Evolutionary conservation across 768 basidiomycete species (phyloP).

Genomic region (Auricularia cornea): DNA sequence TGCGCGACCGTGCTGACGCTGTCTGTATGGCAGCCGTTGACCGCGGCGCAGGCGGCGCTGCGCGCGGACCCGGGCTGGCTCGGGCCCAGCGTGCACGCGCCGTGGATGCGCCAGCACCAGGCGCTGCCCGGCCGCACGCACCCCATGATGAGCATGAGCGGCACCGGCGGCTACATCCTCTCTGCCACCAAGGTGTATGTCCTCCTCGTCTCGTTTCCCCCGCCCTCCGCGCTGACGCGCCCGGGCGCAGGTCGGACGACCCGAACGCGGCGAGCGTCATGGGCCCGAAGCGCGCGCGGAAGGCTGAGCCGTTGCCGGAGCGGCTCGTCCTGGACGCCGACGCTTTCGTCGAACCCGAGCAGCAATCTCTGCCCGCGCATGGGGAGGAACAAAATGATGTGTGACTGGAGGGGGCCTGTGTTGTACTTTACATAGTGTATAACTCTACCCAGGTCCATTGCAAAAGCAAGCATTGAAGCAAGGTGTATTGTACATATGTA

Average conservation of each 20-base stretch:
- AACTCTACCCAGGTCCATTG: too few species aligned
- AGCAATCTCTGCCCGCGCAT: too few species aligned
- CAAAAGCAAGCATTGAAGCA: too few species aligned
- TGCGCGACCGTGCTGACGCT: too few species aligned
- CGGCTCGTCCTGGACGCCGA: too few species aligned
- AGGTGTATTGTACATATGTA: too few species aligned
- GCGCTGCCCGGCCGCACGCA: slow-evolving; percentile 95
- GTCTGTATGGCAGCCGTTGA: slow-evolving; percentile 50
- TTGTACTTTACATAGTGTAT: too few species aligned
- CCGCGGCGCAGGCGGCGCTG: slow-evolving; percentile 65
- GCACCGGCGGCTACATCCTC: slow-evolving; percentile 81
- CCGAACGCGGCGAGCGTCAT: slow-evolving; percentile 48
- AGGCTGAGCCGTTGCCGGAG: too few species aligned
- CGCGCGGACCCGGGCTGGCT: slow-evolving; percentile 60
- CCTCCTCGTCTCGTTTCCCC: not conserved
- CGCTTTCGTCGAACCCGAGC: too few species aligned
- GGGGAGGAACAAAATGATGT: too few species aligned
- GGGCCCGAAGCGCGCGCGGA: slow-evolving; percentile 1
- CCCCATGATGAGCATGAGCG: slow-evolving; percentile 86
- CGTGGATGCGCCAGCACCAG: slow-evolving; percentile 16
- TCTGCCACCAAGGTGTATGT: slow-evolving; percentile 77
- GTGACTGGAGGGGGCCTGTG: too few species aligned
- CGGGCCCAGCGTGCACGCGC: slow-evolving; percentile 37
- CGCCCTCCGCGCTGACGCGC: not conserved
- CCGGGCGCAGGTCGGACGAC: slow-evolving; percentile 48